Conservation (phyloP, 2,329 filamentous ascomycete genomes). For the Cercospora zeae-maydis region DNA sequence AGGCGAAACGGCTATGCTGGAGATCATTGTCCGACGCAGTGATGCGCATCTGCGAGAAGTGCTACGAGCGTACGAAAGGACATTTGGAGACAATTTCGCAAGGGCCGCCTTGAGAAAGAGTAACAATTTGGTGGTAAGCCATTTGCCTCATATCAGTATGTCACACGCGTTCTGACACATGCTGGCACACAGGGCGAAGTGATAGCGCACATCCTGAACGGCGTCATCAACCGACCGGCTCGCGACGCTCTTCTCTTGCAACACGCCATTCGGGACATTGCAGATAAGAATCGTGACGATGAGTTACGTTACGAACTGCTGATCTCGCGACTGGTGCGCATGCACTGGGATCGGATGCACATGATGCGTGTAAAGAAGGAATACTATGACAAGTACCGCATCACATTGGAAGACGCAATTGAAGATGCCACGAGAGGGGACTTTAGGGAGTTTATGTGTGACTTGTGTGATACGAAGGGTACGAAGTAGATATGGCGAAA, state of each 20-base stretch:
- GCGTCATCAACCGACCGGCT: slow-evolving; percentile 90
- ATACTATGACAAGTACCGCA: slow-evolving; percentile 72
- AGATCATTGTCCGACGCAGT: slow-evolving; percentile 74
- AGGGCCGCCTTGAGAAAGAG: slow-evolving; percentile 83
- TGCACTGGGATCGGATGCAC: slow-evolving; percentile 89
- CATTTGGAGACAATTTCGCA: slow-evolving; percentile 77
- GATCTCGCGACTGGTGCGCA: slow-evolving; percentile 78
- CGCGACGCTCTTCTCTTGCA: slow-evolving; percentile 87
- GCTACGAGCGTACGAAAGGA: slow-evolving; percentile 69
- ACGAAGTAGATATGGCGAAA: not conserved
- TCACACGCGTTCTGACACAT: not conserved
- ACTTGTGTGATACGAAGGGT: slow-evolving; percentile 27
- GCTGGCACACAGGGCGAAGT: slow-evolving; percentile 70
- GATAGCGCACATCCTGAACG: slow-evolving; percentile 91
- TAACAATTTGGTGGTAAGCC: slow-evolving; percentile 83
- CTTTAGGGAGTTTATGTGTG: slow-evolving; percentile 43
- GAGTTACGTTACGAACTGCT: slow-evolving; percentile 76
- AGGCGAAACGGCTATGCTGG: slow-evolving; percentile 82
- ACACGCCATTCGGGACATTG: slow-evolving; percentile 69
- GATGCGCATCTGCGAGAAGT: slow-evolving; percentile 80
- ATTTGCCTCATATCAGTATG: not conserved
- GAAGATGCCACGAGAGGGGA: slow-evolving; percentile 71
- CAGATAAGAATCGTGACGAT: slow-evolving; percentile 34
- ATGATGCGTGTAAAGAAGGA: slow-evolving; percentile 74
- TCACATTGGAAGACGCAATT: slow-evolving; percentile 72